phyloP scores from a whole-genome alignment of 1,284 basidiomycete species.

The Cutaneotrichosporon cavernicola region DNA sequence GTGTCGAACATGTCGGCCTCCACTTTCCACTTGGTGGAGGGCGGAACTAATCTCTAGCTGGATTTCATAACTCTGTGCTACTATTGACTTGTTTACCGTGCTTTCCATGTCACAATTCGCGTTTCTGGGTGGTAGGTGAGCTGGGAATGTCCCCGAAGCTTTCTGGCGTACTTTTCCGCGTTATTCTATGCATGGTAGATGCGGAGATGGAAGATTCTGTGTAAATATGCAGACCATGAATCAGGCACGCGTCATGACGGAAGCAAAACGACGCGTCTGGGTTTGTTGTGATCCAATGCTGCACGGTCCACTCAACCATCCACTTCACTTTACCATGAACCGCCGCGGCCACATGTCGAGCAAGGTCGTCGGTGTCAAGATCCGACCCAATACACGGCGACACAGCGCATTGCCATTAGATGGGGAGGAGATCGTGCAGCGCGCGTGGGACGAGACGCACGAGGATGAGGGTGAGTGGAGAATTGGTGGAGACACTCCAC shows the following conservation, averaged over 20 bases:
- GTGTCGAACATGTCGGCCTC: not conserved
- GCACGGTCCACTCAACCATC: slow-evolving; percentile 4
- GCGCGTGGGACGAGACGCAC: slow-evolving; percentile 32
- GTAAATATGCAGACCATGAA: not conserved
- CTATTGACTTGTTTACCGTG: slow-evolving; percentile 8
- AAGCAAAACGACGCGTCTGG: slow-evolving; percentile 1
- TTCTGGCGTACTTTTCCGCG: slow-evolving; percentile 14
- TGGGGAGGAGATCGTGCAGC: slow-evolving; percentile 28
- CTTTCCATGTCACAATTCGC: slow-evolving; percentile 15
- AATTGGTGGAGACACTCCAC: too few species aligned
- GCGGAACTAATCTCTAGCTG: not conserved
- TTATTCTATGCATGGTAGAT: slow-evolving; percentile 21
- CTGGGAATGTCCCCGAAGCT: slow-evolving; percentile 3
- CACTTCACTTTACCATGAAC: slow-evolving; percentile 29
- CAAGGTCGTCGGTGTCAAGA: slow-evolving; percentile 50
- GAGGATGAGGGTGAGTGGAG: slow-evolving; percentile 1
- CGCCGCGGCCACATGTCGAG: slow-evolving; percentile 45
- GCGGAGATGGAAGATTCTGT: not conserved
- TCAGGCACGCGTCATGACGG: not conserved
- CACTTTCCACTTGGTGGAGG: not conserved
- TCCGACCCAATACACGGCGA: slow-evolving; percentile 35
- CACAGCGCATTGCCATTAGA: slow-evolving; percentile 19
- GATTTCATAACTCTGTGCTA: not conserved
- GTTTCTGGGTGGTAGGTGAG: not conserved
- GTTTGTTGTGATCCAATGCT: slow-evolving; percentile 8